These are phyloP conservation scores for Seiridium unicorne DNA, from an alignment of 2,329 filamentous ascomycete species.

Conservation along the genomic window DNA sequence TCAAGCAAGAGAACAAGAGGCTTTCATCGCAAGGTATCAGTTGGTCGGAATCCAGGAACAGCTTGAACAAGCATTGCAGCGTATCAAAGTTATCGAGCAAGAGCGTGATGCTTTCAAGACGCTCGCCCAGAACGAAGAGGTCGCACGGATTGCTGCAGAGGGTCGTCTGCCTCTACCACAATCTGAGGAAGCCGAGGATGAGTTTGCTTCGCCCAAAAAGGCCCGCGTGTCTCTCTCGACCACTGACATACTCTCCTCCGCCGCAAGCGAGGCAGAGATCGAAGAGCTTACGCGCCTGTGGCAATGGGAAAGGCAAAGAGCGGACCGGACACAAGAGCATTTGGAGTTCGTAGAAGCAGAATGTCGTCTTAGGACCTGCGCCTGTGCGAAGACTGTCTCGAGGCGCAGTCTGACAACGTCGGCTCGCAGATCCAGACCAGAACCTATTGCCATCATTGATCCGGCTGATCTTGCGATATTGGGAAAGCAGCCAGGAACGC, in stretches of 20 bases:
- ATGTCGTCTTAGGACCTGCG: constrained; percentile 67
- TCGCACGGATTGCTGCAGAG: constrained; percentile 70
- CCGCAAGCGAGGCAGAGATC: constrained; percentile 55
- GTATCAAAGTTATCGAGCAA: constrained; percentile 65
- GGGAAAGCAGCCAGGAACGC: constrained; percentile 28
- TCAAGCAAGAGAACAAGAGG: constrained; percentile 64
- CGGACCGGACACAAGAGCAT: constrained; percentile 68
- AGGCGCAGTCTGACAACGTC: constrained; percentile 22
- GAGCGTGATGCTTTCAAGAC: constrained; percentile 74
- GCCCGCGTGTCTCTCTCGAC: constrained; percentile 45
- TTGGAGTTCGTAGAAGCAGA: constrained; percentile 76
- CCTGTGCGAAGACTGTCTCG: constrained; percentile 46
- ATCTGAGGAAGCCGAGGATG: constrained; percentile 49
- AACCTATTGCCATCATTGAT: constrained; percentile 35
- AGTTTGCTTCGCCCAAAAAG: constrained; percentile 62
- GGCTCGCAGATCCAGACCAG: constrained; percentile 34
- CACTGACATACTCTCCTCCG: constrained; percentile 53
- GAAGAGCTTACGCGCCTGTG: constrained; percentile 53
- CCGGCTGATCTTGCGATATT: constrained; percentile 42
- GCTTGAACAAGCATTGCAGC: constrained; percentile 61
- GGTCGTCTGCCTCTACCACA: constrained; percentile 65
- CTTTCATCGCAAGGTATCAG: constrained; percentile 65
- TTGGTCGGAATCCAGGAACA: constrained; percentile 66
- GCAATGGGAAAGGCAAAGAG: constrained; percentile 60
- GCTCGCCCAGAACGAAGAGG: constrained; percentile 70